Conservation (phyloP, 140 eudicot species). For the Stevia rebaudiana region DNA sequence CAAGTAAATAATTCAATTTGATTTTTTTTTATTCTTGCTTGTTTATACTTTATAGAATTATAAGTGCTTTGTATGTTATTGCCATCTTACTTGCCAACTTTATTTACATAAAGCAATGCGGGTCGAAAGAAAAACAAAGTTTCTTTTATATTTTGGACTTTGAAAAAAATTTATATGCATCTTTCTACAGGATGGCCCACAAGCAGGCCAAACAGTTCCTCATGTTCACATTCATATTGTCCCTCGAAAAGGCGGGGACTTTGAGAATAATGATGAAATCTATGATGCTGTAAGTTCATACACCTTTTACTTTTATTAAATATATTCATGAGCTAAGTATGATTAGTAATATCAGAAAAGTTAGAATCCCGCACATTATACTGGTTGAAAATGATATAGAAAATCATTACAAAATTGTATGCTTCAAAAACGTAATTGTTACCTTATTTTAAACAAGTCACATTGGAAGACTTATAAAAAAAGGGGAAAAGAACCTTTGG, state of each 20-base stretch:
- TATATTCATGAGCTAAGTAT: neutral
- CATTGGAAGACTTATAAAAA: too few species aligned
- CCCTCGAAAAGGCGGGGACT: slow-evolving; percentile 79
- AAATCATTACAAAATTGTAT: too few species aligned
- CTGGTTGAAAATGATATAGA: too few species aligned
- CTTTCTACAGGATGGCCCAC: slow-evolving; percentile 77
- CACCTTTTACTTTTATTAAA: neutral
- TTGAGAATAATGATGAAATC: slow-evolving; percentile 90
- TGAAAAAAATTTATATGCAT: neutral
- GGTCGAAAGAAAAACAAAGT: neutral
- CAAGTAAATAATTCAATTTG: slow-evolving; percentile 43
- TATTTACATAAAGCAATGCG: neutral
- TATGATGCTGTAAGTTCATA: slow-evolving; percentile 79
- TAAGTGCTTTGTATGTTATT: too few species aligned
- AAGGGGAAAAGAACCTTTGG: too few species aligned
- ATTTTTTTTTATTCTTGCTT: neutral
- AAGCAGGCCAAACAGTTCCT: slow-evolving; percentile 92
- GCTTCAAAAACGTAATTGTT: too few species aligned
- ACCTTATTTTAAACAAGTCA: too few species aligned
- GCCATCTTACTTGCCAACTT: neutral
- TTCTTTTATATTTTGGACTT: neutral
- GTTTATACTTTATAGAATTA: too few species aligned
- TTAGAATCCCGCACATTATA: too few species aligned
- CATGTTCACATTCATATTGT: slow-evolving; percentile 91
- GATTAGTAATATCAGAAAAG: neutral